Conservation (phyloP, 208 protist genomes). For the Trypanosoma grayi region DNA sequence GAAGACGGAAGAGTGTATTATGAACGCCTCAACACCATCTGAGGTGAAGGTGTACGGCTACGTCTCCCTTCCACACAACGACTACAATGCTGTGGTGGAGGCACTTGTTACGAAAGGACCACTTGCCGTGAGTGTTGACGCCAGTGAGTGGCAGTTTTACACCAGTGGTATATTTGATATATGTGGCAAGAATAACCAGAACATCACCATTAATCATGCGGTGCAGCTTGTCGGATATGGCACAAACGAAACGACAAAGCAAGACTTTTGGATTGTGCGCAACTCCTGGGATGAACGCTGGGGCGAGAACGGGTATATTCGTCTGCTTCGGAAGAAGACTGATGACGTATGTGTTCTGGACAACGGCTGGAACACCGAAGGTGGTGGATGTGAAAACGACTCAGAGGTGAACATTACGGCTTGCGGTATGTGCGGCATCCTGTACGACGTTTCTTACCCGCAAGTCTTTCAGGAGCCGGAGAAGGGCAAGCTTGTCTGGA, state of each 20-base stretch:
- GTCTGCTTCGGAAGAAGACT: slow-evolving; percentile 45
- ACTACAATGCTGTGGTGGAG: slow-evolving; percentile 54
- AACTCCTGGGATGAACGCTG: slow-evolving; percentile 84
- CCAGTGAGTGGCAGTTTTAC: slow-evolving; percentile 64
- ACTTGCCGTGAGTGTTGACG: slow-evolving; percentile 83
- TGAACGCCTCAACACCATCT: slow-evolving; percentile 20
- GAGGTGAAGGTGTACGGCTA: slow-evolving; percentile 46
- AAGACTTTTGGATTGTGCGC: slow-evolving; percentile 90
- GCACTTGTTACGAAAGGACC: slow-evolving; percentile 62
- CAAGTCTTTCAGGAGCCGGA: slow-evolving; percentile 17
- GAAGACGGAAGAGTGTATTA: slow-evolving; percentile 5
- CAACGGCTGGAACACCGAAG: slow-evolving; percentile 37
- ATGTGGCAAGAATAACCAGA: slow-evolving; percentile 47
- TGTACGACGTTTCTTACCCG: slow-evolving; percentile 71
- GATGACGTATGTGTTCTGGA: slow-evolving; percentile 38
- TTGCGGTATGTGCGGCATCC: slow-evolving; percentile 85
- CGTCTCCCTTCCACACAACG: slow-evolving; percentile 63
- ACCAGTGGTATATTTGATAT: slow-evolving; percentile 64
- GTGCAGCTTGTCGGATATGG: slow-evolving; percentile 89
- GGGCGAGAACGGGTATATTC: slow-evolving; percentile 83
- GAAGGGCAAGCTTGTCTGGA: slow-evolving; percentile 3
- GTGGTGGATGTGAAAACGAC: slow-evolving; percentile 71
- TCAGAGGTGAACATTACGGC: slow-evolving; percentile 32
- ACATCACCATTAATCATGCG: slow-evolving; percentile 81
- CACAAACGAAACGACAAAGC: slow-evolving; percentile 31